These are phyloP conservation scores for Picochlorum costavermella DNA, from an alignment of 139 green algal genomes.

Conservation along the genomic window DNA sequence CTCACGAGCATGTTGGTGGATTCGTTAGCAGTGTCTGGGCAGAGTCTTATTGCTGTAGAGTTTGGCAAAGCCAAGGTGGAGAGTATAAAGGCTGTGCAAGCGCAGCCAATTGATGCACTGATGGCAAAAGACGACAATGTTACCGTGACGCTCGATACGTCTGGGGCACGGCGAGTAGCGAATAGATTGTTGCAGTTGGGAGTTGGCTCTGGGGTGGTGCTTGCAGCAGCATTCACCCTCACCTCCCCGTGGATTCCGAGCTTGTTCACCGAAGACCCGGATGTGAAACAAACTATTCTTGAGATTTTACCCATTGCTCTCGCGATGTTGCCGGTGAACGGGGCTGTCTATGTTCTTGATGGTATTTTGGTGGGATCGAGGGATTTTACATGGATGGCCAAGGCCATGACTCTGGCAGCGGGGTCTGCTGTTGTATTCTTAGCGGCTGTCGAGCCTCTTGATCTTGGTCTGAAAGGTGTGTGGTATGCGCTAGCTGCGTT, in stretches of 20 bases:
- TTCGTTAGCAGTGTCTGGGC: constrained; percentile 58
- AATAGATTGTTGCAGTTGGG: constrained; percentile 55
- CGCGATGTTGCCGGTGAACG: constrained; percentile 59
- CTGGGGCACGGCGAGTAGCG: constrained; percentile 29
- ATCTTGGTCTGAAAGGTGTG: constrained; percentile 35
- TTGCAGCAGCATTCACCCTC: constrained; percentile 11
- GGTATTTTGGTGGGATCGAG: constrained; percentile 60
- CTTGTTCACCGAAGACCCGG: constrained; percentile 35
- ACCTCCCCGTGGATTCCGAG: constrained; percentile 20
- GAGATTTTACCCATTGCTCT: constrained; percentile 51
- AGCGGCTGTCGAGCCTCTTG: constrained; percentile 21
- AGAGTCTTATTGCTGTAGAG: constrained; percentile 55
- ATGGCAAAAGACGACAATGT: constrained; percentile 1
- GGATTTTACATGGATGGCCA: constrained; percentile 59
- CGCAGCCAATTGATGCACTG: not conserved
- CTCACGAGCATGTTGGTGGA: constrained; percentile 55
- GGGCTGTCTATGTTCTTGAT: constrained; percentile 65
- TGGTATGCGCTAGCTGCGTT: constrained; percentile 43
- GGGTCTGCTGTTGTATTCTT: constrained; percentile 26
- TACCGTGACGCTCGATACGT: not conserved
- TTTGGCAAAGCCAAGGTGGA: constrained; percentile 3
- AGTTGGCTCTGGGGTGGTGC: constrained; percentile 13
- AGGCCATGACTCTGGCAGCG: constrained; percentile 41
- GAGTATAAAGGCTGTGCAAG: not conserved
- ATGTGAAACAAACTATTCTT: constrained; percentile 26